These are phyloP conservation scores for Oryza australiensis DNA, from an alignment of 176 grass and related monocot species.

Conservation along the genomic window DNA sequence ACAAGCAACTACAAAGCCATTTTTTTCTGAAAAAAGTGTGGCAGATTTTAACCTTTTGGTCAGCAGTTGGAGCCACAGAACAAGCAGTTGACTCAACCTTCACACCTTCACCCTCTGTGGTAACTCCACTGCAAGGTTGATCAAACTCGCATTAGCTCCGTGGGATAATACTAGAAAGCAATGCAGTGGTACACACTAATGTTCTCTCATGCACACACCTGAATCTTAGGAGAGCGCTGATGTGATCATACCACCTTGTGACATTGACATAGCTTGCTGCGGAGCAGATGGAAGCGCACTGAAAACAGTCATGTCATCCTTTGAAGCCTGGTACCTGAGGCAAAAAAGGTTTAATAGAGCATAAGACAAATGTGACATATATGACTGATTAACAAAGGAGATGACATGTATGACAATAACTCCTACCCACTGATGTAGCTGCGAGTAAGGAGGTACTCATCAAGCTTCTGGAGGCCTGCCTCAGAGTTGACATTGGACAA, in stretches of 20 bases:
- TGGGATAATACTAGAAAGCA: neutral
- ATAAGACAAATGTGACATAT: neutral
- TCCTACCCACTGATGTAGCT: constrained; percentile 67
- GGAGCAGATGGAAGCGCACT: constrained; percentile 39
- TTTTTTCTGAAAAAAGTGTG: neutral
- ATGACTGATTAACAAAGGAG: neutral
- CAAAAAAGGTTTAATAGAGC: neutral
- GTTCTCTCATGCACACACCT: constrained; percentile 33
- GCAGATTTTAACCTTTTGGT: constrained; percentile 39
- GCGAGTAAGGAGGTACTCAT: constrained; percentile 61
- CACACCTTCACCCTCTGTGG: constrained; percentile 55
- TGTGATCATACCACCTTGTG: constrained; percentile 70
- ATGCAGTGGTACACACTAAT: neutral
- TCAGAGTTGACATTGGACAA: constrained; percentile 49
- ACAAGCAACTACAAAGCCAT: neutral
- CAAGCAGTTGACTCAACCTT: constrained; percentile 64
- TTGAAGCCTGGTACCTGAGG: constrained; percentile 71
- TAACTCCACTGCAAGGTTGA: constrained; percentile 47
- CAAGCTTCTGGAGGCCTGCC: constrained; percentile 69
- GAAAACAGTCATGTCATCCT: constrained; percentile 71
- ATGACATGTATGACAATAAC: neutral
- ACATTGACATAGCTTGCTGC: constrained; percentile 50
- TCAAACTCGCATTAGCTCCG: neutral
- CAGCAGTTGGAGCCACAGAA: constrained; percentile 49
- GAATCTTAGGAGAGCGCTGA: constrained; percentile 64